phyloP scores from a whole-genome alignment of 148 eudicot genomes.

The Euryodendron excelsum region DNA sequence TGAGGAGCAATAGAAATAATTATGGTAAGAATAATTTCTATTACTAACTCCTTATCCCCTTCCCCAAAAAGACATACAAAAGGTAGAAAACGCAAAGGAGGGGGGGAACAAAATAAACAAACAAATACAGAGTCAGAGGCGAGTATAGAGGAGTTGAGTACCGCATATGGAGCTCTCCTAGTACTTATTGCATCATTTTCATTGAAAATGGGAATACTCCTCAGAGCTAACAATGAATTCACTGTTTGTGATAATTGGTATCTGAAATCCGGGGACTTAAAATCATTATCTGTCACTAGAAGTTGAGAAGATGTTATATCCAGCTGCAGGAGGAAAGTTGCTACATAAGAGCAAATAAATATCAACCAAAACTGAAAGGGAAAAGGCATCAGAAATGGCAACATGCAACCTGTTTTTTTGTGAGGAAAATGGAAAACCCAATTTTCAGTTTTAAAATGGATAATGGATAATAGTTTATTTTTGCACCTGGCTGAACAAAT shows the following conservation, averaged over 20 bases:
- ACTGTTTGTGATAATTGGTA: conserved; percentile 73
- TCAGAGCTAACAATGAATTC: conserved; percentile 60
- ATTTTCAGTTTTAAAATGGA: not conserved
- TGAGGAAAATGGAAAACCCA: not conserved
- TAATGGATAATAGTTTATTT: conserved; percentile 1
- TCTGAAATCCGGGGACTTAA: conserved; percentile 67
- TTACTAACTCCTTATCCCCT: not conserved
- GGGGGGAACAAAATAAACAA: too few relatives aligned
- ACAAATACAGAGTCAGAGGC: not conserved
- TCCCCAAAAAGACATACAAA: not conserved
- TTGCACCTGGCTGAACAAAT: conserved; percentile 78
- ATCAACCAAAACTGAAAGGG: not conserved
- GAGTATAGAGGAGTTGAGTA: conserved; percentile 25
- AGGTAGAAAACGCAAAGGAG: too few relatives aligned
- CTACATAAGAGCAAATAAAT: conserved; percentile 3
- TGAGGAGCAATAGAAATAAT: not conserved
- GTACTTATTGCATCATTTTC: conserved; percentile 98
- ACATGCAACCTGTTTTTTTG: not conserved
- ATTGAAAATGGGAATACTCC: conserved; percentile 78
- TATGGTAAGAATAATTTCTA: not conserved
- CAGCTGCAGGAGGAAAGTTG: conserved; percentile 50
- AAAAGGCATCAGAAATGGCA: not conserved
- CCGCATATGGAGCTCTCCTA: conserved; percentile 93
- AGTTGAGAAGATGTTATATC: conserved; percentile 91
- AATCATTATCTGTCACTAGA: conserved; percentile 94